Evolutionary conservation across 352 stramenopile species (phyloP).

Genomic region (Globisporangium ultimum): DNA sequence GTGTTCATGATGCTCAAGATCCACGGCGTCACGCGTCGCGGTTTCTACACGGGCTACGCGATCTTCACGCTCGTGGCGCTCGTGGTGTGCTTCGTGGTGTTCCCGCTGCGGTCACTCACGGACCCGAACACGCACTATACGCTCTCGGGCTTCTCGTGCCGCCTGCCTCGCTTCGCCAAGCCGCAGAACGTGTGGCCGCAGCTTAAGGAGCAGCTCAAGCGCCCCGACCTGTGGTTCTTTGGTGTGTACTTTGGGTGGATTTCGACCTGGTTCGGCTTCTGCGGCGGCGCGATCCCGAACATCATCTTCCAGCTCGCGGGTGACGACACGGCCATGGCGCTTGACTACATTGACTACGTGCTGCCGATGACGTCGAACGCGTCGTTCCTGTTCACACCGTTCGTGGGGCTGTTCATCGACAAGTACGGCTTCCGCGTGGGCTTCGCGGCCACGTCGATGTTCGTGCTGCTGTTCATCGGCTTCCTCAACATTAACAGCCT

Average conservation of each 20-base stretch:
- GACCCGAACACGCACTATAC: conserved; percentile 10
- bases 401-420: conserved; percentile 20
- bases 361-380: conserved; percentile 21
- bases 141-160: conserved; percentile 20
- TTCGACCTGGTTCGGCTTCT: conserved; percentile 27
- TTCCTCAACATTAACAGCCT: conserved; percentile 12
- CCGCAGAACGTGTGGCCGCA: conserved; percentile 15
- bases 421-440: conserved; percentile 13
- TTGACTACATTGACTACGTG: conserved; percentile 28
- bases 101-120: conserved; percentile 19
- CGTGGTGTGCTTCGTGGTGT: conserved; percentile 24
- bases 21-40: conserved; percentile 29
- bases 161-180: conserved; percentile 15
- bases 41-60: conserved; percentile 41
- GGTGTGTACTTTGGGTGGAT: conserved; percentile 29
- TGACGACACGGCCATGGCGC: conserved; percentile 2
- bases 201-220: conserved; percentile 19
- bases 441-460: conserved; percentile 8
- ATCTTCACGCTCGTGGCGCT: conserved; percentile 18
- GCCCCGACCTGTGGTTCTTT: conserved; percentile 25
- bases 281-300: conserved; percentile 24
- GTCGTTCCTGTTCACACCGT: conserved; percentile 17
- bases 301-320: conserved; percentile 21
- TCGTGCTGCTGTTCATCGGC: conserved; percentile 16
- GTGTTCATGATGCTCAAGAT: conserved; percentile 46